Conservation (phyloP, 495 filamentous ascomycete species). For the Parathielavia hyrcaniae region DNA sequence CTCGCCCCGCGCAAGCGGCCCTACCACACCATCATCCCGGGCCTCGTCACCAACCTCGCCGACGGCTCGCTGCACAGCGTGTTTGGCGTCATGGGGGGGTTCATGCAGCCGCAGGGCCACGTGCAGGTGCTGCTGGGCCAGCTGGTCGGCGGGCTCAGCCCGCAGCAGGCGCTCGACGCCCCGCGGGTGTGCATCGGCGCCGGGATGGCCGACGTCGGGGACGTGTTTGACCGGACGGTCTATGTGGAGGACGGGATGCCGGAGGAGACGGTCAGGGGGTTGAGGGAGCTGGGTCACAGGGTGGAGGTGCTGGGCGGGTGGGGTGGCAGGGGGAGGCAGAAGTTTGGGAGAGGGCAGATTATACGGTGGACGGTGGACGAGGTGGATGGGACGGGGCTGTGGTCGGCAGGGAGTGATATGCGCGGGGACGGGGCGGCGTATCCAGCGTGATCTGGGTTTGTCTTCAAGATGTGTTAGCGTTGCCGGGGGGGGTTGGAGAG, state of each 20-base stretch:
- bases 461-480: not conserved
- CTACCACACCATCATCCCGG: slow-evolving; percentile 97
- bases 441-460: slow-evolving; percentile 41
- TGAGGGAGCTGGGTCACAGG: slow-evolving; percentile 65
- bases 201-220: slow-evolving; percentile 50
- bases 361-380: slow-evolving; percentile 62
- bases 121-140: slow-evolving; percentile 92
- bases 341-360: slow-evolving; percentile 89
- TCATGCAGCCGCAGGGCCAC: slow-evolving; percentile 98
- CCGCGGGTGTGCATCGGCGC: slow-evolving; percentile 79
- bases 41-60: slow-evolving; percentile 68
- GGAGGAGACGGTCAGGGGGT: slow-evolving; percentile 55
- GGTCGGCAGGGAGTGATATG: slow-evolving; percentile 79
- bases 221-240: slow-evolving; percentile 43
- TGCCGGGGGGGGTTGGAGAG: not conserved
- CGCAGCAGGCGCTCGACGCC: slow-evolving; percentile 86
- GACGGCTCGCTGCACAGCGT: slow-evolving; percentile 73
- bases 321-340: slow-evolving; percentile 56
- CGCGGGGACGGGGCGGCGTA: slow-evolving; percentile 82
- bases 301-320: slow-evolving; percentile 62
- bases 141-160: slow-evolving; percentile 73
- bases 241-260: slow-evolving; percentile 82
- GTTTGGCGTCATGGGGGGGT: slow-evolving; percentile 95
- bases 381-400: slow-evolving; percentile 63
- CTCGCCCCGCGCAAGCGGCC: slow-evolving; percentile 79